These are phyloP conservation scores for Hymenoscyphus linearis DNA, from an alignment of 2,329 filamentous ascomycete genomes.

Conservation along the genomic window DNA sequence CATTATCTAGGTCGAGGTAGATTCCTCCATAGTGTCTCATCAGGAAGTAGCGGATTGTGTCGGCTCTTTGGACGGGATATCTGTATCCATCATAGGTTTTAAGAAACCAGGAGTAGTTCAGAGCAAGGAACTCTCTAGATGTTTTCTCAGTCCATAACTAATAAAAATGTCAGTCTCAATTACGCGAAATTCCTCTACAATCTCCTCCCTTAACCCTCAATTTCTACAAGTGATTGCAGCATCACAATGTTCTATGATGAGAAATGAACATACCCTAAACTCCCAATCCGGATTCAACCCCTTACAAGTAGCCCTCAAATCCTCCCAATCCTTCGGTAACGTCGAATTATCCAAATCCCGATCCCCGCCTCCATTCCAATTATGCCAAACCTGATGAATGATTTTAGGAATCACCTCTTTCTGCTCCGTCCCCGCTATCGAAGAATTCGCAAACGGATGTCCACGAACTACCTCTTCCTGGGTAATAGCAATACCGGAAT, in stretches of 20 bases:
- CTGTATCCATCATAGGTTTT: slow-evolving; percentile 64
- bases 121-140: slow-evolving; percentile 60
- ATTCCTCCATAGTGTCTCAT: slow-evolving; percentile 67
- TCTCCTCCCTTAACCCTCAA: no score
- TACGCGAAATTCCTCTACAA: not conserved
- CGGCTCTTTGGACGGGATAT: slow-evolving; percentile 67
- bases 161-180: not conserved
- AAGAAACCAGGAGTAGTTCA: slow-evolving; percentile 67
- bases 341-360: slow-evolving; percentile 29
- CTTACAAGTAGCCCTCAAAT: slow-evolving; percentile 60
- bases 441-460: not conserved
- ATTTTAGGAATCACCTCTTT: slow-evolving; percentile 65
- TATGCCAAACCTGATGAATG: slow-evolving; percentile 58
- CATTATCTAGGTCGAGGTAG: slow-evolving; percentile 66
- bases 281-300: slow-evolving; percentile 66
- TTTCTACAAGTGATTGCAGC: no score
- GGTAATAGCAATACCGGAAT: slow-evolving; percentile 14
- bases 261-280: slow-evolving; percentile 58
- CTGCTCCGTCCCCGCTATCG: slow-evolving; percentile 35
- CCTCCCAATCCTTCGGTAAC: slow-evolving; percentile 61
- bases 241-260: no score
- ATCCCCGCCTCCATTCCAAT: slow-evolving; percentile 53
- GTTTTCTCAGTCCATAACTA: slow-evolving; percentile 69
- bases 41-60: slow-evolving; percentile 70
- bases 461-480: slow-evolving; percentile 11